Base-by-base conservation (phyloP, 2,329 filamentous ascomycete genomes). In the Lachnellula occidentalis region DNA sequence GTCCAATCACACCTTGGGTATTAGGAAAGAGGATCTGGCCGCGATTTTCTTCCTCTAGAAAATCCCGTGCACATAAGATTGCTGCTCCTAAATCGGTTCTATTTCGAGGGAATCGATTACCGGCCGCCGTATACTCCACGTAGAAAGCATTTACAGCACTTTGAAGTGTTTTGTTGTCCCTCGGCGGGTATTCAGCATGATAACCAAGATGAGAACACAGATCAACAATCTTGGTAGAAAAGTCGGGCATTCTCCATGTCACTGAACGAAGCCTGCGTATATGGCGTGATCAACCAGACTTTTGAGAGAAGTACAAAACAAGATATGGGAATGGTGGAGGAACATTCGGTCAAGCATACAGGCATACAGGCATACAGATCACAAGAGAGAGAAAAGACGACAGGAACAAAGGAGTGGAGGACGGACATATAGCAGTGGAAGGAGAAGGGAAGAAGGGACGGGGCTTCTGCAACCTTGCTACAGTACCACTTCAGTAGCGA, bases 171-270 rank as follows among this genome's bases (percentile, higher is more conserved):
- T 48, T 14, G n/a, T 6, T 37, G 5, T 19, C 22, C 11, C 34
- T 14, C 6, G n/a, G 37, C 8, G 51, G 45, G 8, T 34, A 39
- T n/a, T 31, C 45, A 8, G 21, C 21, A 15, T 42, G 8, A 42
- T 42, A 53, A 7, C 51, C 51, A 48, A 53, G 36, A 34, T 22
- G 27, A 15, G 43, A 47, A 31, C 39, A 48, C 11, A 45, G 42
- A 42, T 41, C 34, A 8, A 21, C 7, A 11, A 49, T 49, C 4
- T 41, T 37, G 14, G 15, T 24, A 15, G 36, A 39, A 8, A 7
- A 15, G 14, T 9, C 5, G 5, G 34, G 36, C 36, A 39, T 39
- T 49, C 31, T 36, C 22, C n/a, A 37, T 37, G 27, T 49, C 24
- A 7, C 15, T 17, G 14, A 24, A 17, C 22, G 21, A 1, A 39